phyloP scores from a whole-genome alignment of 768 basidiomycete genomes.

The Gautieria morchelliformis region DNA sequence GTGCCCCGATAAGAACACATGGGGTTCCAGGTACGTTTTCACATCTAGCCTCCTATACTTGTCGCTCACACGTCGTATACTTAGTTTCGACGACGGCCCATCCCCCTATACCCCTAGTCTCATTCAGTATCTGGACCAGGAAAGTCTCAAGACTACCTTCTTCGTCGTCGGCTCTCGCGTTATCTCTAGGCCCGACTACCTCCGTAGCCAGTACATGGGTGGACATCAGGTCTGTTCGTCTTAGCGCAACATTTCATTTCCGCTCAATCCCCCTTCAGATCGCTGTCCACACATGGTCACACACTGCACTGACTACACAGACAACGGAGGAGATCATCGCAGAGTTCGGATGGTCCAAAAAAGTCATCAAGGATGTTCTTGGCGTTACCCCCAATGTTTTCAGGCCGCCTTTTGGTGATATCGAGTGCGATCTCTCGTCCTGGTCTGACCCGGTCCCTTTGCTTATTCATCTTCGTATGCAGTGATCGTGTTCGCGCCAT shows the following conservation, averaged over 20 bases:
- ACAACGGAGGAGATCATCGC: slow-evolving; percentile 78
- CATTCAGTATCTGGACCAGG: slow-evolving; percentile 54
- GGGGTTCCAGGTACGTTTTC: slow-evolving; percentile 37
- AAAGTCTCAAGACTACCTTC: slow-evolving; percentile 71
- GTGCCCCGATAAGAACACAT: slow-evolving; percentile 59
- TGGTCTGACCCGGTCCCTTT: neutral
- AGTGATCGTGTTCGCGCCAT: slow-evolving; percentile 86
- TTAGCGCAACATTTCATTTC: neutral
- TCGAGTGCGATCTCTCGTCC: slow-evolving; percentile 40
- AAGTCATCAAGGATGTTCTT: slow-evolving; percentile 73
- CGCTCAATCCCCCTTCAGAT: slow-evolving; percentile 23
- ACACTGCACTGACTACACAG: slow-evolving; percentile 60
- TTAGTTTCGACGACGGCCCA: slow-evolving; percentile 71
- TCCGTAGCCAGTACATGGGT: slow-evolving; percentile 67
- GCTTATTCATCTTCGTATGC: slow-evolving; percentile 18
- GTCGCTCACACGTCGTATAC: neutral
- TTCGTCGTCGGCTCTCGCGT: slow-evolving; percentile 80
- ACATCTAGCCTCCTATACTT: neutral
- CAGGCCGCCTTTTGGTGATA: slow-evolving; percentile 77
- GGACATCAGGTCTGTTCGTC: slow-evolving; percentile 47
- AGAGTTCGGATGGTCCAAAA: slow-evolving; percentile 80
- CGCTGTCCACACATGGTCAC: slow-evolving; percentile 64
- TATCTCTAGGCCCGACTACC: slow-evolving; percentile 56
- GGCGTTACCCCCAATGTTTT: slow-evolving; percentile 73
- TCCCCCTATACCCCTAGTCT: slow-evolving; percentile 67